Evolutionary conservation across 2,329 filamentous ascomycete species (phyloP).

Genomic region (Diaporthe batatas): DNA sequence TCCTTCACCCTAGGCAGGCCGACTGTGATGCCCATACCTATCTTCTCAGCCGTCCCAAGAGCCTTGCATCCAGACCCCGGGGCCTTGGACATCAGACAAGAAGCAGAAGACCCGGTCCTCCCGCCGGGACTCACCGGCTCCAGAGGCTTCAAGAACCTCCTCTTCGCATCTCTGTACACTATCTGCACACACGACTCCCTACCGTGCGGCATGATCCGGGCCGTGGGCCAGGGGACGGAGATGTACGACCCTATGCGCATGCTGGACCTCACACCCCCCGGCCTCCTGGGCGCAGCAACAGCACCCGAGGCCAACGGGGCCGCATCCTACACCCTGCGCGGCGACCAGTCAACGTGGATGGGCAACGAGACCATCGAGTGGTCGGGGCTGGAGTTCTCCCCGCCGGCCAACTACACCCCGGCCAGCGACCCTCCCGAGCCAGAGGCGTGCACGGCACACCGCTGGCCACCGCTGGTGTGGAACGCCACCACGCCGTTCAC

Average conservation of each 20-base stretch:
- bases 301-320: neutral
- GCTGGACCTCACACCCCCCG: slow-evolving; percentile 2
- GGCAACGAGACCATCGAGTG: slow-evolving; percentile 16
- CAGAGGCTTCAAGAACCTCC: slow-evolving; percentile 11
- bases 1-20: neutral
- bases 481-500: slow-evolving; percentile 19
- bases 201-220: slow-evolving; percentile 17
- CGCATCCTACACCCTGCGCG: slow-evolving; percentile 6
- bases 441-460: neutral
- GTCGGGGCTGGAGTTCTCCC: slow-evolving; percentile 26
- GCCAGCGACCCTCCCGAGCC: neutral
- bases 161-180: slow-evolving; percentile 25
- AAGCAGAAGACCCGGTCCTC: neutral
- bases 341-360: slow-evolving; percentile 21
- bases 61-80: neutral
- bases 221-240: neutral
- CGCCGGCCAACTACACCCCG: slow-evolving; percentile 12
- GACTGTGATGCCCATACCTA: slow-evolving; percentile 2
- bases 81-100: neutral
- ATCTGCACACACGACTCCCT: slow-evolving; percentile 7
- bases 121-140: neutral
- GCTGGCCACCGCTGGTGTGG: slow-evolving; percentile 28
- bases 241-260: neutral
- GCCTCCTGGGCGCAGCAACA: neutral
- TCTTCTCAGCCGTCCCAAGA: neutral